Conservation (phyloP, 139 green algal genomes). For the Coccomyxa sp. region DNA sequence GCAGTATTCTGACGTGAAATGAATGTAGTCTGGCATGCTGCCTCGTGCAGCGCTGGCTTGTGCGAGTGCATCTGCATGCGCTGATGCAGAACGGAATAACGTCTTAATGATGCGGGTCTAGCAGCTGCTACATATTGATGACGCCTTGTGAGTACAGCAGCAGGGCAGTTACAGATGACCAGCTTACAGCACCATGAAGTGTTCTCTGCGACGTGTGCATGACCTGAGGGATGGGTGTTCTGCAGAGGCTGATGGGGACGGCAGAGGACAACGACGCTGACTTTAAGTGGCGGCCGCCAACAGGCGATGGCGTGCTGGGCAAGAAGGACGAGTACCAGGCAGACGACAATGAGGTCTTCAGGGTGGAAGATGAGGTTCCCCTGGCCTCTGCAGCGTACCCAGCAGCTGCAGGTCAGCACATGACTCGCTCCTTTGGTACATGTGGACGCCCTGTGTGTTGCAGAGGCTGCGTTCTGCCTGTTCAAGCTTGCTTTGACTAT, state of each 20-base stretch:
- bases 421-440: not conserved
- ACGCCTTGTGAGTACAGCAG: not conserved
- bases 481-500: too few species aligned
- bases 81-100: not conserved
- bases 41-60: too few species aligned
- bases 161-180: not conserved
- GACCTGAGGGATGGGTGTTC: too few species aligned
- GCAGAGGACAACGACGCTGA: not conserved
- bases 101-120: not conserved
- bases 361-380: not conserved
- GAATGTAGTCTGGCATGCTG: too few species aligned
- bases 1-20: too few species aligned
- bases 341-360: not conserved
- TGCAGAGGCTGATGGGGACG: constrained; percentile 4
- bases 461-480: not conserved
- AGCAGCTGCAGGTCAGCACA: not conserved
- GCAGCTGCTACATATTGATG: not conserved
- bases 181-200: not conserved
- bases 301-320: constrained; percentile 1
- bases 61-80: not conserved
- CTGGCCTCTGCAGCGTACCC: not conserved
- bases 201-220: too few species aligned
- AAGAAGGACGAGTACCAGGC: not conserved
- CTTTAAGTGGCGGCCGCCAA: not conserved
- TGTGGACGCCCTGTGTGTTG: not conserved